A percentile compares a stretch with the other conserved stretches of the same genome.
Evolutionary conservation across 2,329 filamentous ascomycete species (phyloP).

Genomic region (Clonostachys rhizophaga): DNA sequence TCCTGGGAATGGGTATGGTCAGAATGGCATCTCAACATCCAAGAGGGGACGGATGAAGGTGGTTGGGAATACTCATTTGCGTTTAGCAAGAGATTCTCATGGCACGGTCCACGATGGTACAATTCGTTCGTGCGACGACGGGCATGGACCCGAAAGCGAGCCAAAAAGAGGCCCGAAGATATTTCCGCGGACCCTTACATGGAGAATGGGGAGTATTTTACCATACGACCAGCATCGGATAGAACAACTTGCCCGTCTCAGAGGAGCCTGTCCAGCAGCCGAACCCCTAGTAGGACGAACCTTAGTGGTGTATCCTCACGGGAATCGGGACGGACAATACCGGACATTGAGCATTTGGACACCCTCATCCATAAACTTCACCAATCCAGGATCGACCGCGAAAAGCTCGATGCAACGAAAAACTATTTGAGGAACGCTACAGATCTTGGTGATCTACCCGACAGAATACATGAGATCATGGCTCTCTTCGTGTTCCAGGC

Average conservation of each 20-base stretch:
- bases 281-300: conserved; percentile 26
- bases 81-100: conserved; percentile 69
- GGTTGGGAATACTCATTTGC: conserved; percentile 97
- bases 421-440: conserved; percentile 77
- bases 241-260: conserved; percentile 17
- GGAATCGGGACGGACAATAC: conserved; percentile 47
- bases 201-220: conserved; percentile 76
- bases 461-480: conserved; percentile 83
- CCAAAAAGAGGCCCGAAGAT: conserved; percentile 49
- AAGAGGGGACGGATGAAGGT: conserved; percentile 74
- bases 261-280: conserved; percentile 24
- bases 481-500: conserved; percentile 83
- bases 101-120: conserved; percentile 91
- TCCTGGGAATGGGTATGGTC: conserved; percentile 87
- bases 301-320: conserved; percentile 29
- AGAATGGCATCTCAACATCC: conserved; percentile 63
- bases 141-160: conserved; percentile 79
- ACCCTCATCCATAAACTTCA: conserved; percentile 67
- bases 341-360: conserved; percentile 57
- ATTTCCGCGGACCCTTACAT: conserved; percentile 53
- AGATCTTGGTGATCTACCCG: conserved; percentile 70
- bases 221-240: conserved; percentile 53
- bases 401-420: conserved; percentile 81
- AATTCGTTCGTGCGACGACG: conserved; percentile 90
- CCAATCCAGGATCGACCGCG: conserved; percentile 74